phyloP scores from a whole-genome alignment of 2,329 filamentous ascomycete genomes.

The Thermothelomyces thermophilus region DNA sequence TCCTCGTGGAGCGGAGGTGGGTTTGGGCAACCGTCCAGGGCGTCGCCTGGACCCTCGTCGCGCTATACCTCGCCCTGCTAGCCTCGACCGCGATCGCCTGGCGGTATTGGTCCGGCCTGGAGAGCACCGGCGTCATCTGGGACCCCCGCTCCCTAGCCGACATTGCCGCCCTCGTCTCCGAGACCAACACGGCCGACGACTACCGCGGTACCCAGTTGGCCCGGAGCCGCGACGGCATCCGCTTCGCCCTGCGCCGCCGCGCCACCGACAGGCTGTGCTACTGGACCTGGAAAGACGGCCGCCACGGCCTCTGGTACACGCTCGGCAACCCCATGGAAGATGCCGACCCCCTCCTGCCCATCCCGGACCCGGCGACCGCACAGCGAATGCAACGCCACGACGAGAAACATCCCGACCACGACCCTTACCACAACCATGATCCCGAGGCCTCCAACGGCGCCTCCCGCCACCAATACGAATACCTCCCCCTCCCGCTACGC shows the following conservation, averaged over 20 bases:
- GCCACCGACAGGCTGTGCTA: constrained; percentile 73
- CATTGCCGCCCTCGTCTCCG: constrained; percentile 67
- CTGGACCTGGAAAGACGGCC: constrained; percentile 64
- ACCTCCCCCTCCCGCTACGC: constrained; percentile 71
- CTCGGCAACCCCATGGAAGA: constrained; percentile 56
- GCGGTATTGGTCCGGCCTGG: constrained; percentile 53
- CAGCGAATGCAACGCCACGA: constrained; percentile 22
- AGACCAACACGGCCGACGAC: constrained; percentile 69
- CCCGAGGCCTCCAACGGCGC: constrained; percentile 31
- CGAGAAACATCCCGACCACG: constrained; percentile 17
- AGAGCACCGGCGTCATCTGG: constrained; percentile 74
- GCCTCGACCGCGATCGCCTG: constrained; percentile 52
- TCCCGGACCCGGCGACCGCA: constrained; percentile 19
- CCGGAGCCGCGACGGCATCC: constrained; percentile 44
- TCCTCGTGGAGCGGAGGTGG: constrained; percentile 55
- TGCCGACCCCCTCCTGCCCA: constrained; percentile 23
- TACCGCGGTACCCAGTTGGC: constrained; percentile 65
- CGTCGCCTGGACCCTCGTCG: constrained; percentile 71
- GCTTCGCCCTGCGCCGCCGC: constrained; percentile 45
- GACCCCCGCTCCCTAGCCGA: constrained; percentile 78
- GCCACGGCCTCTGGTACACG: constrained; percentile 67
- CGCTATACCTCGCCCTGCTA: constrained; percentile 63
- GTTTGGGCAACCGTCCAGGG: constrained; percentile 73
- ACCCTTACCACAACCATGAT: constrained; percentile 22
- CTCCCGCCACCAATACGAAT: constrained; percentile 26